These are phyloP conservation scores for Syzygium grande DNA, from an alignment of 345 rosid genomes.

Conservation along the genomic window DNA sequence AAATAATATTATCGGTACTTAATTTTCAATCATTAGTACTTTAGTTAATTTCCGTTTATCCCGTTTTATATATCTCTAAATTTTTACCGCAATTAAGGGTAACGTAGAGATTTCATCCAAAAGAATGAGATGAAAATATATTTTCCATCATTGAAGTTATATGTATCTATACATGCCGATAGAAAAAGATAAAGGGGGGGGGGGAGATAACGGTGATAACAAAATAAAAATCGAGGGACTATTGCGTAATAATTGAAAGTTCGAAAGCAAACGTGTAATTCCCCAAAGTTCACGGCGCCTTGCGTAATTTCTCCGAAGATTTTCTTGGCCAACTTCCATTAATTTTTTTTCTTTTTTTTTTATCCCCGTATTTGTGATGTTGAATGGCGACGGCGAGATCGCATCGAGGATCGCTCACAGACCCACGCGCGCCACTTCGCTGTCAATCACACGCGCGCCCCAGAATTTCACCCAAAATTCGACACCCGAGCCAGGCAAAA, in stretches of 20 bases:
- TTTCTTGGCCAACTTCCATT: neutral
- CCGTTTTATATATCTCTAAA: neutral
- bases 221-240: neutral
- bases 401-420: neutral
- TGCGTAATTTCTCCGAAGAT: neutral
- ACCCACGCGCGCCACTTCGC: neutral
- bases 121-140: neutral
- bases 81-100: neutral
- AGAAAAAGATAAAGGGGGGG: neutral
- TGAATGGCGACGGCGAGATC: neutral
- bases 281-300: neutral
- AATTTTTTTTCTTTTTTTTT: fast-evolving
- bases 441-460: neutral
- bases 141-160: neutral
- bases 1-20: neutral
- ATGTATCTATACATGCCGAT: neutral
- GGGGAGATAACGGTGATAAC: neutral
- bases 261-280: fast-evolving
- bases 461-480: neutral
- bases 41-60: neutral
- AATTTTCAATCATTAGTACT: neutral
- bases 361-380: neutral
- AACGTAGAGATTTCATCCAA: neutral
- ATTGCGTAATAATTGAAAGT: neutral
- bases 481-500: neutral